Conservation (phyloP, 768 basidiomycete species). For the Pisolithus tinctorius region DNA sequence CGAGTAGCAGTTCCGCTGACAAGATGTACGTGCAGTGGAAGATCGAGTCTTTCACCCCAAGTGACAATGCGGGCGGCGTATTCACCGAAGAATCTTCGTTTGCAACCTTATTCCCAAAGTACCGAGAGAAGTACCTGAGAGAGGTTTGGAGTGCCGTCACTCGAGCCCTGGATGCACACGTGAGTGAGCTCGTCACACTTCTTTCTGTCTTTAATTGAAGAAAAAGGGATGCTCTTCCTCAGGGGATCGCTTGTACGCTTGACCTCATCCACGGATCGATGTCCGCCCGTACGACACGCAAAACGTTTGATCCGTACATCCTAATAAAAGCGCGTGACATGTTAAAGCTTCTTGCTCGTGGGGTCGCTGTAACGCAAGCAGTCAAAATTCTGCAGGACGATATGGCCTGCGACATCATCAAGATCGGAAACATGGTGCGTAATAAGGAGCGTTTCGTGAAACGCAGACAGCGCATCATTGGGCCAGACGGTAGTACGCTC, state of each 20-base stretch:
- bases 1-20: slow-evolving; percentile 8
- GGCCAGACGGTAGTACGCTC: slow-evolving; percentile 93
- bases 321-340: slow-evolving; percentile 94
- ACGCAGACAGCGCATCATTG: slow-evolving; percentile 91
- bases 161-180: slow-evolving; percentile 72
- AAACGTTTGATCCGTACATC: slow-evolving; percentile 95
- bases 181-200: slow-evolving; percentile 27
- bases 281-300: slow-evolving; percentile 94
- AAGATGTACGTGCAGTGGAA: slow-evolving; percentile 59
- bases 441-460: slow-evolving; percentile 98
- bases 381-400: slow-evolving; percentile 86
- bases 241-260: slow-evolving; percentile 88
- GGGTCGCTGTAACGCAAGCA: slow-evolving; percentile 79
- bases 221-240: not conserved
- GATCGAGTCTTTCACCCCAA: slow-evolving; percentile 67
- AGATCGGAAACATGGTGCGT: slow-evolving; percentile 88
- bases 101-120: slow-evolving; percentile 97
- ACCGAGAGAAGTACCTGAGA: slow-evolving; percentile 92
- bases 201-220: not conserved
- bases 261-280: slow-evolving; percentile 96
- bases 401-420: slow-evolving; percentile 94
- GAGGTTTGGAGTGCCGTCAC: slow-evolving; percentile 95
- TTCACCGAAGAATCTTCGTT: slow-evolving; percentile 97
- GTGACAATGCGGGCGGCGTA: slow-evolving; percentile 74
- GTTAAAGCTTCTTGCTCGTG: slow-evolving; percentile 90